These are phyloP conservation scores for Podosphaera fusca DNA, from an alignment of 2,329 filamentous ascomycete species.

Conservation along the genomic window DNA sequence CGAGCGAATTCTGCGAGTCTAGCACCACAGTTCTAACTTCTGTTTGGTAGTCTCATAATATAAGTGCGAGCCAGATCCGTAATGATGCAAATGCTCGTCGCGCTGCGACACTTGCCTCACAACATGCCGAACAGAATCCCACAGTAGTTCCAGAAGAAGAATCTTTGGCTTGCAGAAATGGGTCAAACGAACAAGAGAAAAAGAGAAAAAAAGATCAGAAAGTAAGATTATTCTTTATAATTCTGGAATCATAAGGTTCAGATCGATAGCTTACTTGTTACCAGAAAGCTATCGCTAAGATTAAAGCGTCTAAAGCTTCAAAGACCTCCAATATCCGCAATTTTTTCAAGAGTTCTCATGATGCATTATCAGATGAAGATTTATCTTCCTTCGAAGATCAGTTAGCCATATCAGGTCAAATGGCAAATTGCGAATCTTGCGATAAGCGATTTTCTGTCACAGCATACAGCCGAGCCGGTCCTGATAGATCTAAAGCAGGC, in stretches of 20 bases:
- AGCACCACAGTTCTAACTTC: slow-evolving; percentile 18
- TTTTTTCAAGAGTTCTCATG: slow-evolving; percentile 7
- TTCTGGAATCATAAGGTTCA: neutral
- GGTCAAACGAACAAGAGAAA: slow-evolving; percentile 13
- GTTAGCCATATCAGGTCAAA: slow-evolving; percentile 36
- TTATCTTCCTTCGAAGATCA: slow-evolving; percentile 23
- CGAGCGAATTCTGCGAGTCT: neutral
- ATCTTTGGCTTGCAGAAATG: slow-evolving; percentile 13
- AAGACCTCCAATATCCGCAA: slow-evolving; percentile 19
- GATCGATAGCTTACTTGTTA: slow-evolving; percentile 2
- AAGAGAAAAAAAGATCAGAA: slow-evolving; percentile 21
- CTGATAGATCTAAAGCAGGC: slow-evolving; percentile 37
- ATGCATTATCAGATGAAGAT: slow-evolving; percentile 10
- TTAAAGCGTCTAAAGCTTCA: slow-evolving; percentile 35
- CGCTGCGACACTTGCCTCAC: slow-evolving; percentile 17
- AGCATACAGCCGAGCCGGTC: slow-evolving; percentile 60
- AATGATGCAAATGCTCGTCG: slow-evolving; percentile 25
- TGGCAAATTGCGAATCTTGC: slow-evolving; percentile 72
- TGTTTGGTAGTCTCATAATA: slow-evolving; percentile 43
- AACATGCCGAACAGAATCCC: slow-evolving; percentile 12
- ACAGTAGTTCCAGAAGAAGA: neutral
- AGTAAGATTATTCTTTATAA: slow-evolving; percentile 6
- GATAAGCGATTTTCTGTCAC: slow-evolving; percentile 82
- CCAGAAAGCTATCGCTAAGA: slow-evolving; percentile 32
- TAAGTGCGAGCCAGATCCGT: slow-evolving; percentile 35